These are phyloP conservation scores for Maudiozyma barnettii DNA, from an alignment of 805 yeast species.

Conservation along the genomic window DNA sequence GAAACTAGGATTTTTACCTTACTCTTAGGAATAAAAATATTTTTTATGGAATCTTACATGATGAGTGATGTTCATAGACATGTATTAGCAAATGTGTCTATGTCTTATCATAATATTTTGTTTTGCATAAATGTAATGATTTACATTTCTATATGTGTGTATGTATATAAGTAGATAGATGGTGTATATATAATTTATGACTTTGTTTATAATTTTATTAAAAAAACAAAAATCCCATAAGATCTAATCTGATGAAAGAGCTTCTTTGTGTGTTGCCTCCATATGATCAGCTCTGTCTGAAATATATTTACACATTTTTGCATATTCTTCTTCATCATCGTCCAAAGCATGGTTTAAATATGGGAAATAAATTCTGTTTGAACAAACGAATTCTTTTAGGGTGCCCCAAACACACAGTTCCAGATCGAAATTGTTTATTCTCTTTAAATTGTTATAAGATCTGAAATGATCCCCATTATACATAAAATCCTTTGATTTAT, in stretches of 20 bases:
- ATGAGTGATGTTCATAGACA: not conserved
- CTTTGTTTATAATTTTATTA: no score
- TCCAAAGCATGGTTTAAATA: slow-evolving; percentile 12
- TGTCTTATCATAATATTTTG: not conserved
- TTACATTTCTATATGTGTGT: not conserved
- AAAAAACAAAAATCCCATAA: no score
- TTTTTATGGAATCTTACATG: no score
- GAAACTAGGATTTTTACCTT: no score
- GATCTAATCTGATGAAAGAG: slow-evolving; percentile 1
- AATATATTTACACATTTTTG: slow-evolving; percentile 19
- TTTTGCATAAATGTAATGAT: not conserved
- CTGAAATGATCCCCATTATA: slow-evolving; percentile 9
- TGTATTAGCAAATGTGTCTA: not conserved
- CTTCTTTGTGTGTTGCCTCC: slow-evolving; percentile 15
- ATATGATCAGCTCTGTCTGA: slow-evolving; percentile 13
- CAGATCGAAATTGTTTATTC: slow-evolving; percentile 18
- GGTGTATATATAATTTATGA: not conserved
- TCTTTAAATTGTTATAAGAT: slow-evolving; percentile 10
- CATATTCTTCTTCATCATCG: slow-evolving; percentile 7
- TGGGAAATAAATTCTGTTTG: slow-evolving; percentile 10
- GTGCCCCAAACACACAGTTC: slow-evolving; percentile 12
- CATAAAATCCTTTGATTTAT: slow-evolving; percentile 13
- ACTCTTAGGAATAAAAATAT: no score
- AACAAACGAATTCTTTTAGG: slow-evolving; percentile 5
- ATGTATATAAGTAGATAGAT: not conserved